phyloP scores from a whole-genome alignment of 2,329 filamentous ascomycete genomes.

The Penicillium corylophilum region DNA sequence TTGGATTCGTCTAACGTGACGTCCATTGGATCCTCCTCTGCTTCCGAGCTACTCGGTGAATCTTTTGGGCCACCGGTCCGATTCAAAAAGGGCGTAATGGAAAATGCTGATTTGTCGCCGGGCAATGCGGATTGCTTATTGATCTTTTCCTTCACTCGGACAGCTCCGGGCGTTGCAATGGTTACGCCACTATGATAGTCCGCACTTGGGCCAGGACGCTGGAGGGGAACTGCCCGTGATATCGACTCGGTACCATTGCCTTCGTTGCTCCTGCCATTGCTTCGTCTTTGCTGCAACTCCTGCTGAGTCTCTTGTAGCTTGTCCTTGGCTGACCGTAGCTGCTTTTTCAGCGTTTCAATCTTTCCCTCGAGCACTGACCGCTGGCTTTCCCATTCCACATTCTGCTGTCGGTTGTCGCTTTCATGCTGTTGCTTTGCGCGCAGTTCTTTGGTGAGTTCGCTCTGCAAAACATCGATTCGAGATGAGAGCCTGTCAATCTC shows the following conservation, averaged over 20 bases:
- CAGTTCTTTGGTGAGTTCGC: conserved; percentile 52
- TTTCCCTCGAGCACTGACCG: conserved; percentile 68
- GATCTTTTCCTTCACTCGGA: conserved; percentile 55
- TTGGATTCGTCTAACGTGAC: conserved; percentile 12
- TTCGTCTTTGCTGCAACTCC: conserved; percentile 47
- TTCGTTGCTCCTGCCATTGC: conserved; percentile 29
- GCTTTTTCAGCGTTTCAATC: conserved; percentile 66
- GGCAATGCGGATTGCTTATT: conserved; percentile 59
- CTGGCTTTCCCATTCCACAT: conserved; percentile 61
- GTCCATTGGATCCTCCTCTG: conserved; percentile 26
- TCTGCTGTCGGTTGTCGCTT: conserved; percentile 54
- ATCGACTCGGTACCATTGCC: conserved; percentile 31
- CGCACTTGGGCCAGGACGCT: conserved; percentile 16
- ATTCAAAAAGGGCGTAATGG: conserved; percentile 90
- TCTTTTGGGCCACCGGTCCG: conserved; percentile 60
- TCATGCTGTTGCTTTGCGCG: conserved; percentile 50
- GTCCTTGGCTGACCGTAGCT: conserved; percentile 67
- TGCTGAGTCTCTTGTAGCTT: conserved; percentile 67
- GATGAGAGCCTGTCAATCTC: conserved; percentile 41
- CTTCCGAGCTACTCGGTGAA: conserved; percentile 28
- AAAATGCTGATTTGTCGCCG: conserved; percentile 88
- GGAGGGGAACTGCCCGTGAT: conserved; percentile 43
- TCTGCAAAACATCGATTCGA: conserved; percentile 49
- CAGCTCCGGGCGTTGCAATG: conserved; percentile 53
- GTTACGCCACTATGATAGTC: conserved; percentile 46